Percentiles rank a stretch among this genome's conserved stretches.
Evolutionary conservation across 2,329 filamentous ascomycete species (phyloP).

Genomic region (Sodiomyces alkalinus): DNA sequence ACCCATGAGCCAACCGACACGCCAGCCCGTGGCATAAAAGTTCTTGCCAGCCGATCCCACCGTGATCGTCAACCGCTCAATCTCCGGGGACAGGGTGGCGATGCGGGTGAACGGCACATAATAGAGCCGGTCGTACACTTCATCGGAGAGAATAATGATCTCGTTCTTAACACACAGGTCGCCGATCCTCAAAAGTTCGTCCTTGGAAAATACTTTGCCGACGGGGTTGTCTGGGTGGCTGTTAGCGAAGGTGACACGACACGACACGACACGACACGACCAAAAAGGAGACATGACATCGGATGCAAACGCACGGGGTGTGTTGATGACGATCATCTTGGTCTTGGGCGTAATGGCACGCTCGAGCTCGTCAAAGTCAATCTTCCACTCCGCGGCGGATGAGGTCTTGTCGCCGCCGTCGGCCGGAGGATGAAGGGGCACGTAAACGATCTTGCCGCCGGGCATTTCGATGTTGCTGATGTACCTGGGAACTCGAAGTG

Average conservation of each 20-base stretch:
- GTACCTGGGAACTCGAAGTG: constrained; percentile 38
- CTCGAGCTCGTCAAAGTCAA: constrained; percentile 74
- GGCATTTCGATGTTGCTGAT: constrained; percentile 99
- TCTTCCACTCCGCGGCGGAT: constrained; percentile 73
- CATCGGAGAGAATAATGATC: constrained; percentile 82
- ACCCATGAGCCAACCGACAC: constrained; percentile 87
- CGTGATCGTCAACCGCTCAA: constrained; percentile 76
- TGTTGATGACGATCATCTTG: constrained; percentile 91
- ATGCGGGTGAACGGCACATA: constrained; percentile 93
- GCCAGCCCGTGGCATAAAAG: constrained; percentile 96
- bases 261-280: constrained; percentile 4
- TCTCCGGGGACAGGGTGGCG: constrained; percentile 77
- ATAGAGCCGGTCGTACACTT: constrained; percentile 89
- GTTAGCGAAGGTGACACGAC: background rate
- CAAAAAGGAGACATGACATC: background rate
- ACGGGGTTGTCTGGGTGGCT: constrained; percentile 64
- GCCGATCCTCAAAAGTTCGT: constrained; percentile 72
- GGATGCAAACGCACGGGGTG: constrained; percentile 32
- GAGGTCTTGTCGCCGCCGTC: constrained; percentile 68
- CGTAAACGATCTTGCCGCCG: constrained; percentile 86
- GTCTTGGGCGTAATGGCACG: constrained; percentile 70
- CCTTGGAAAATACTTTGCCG: constrained; percentile 80
- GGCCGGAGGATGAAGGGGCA: constrained; percentile 79
- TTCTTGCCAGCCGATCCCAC: constrained; percentile 96
- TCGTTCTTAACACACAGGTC: constrained; percentile 84